Base-by-base conservation (phyloP, 2,329 filamentous ascomycete species). In the Byssochlamys sp. region DNA sequence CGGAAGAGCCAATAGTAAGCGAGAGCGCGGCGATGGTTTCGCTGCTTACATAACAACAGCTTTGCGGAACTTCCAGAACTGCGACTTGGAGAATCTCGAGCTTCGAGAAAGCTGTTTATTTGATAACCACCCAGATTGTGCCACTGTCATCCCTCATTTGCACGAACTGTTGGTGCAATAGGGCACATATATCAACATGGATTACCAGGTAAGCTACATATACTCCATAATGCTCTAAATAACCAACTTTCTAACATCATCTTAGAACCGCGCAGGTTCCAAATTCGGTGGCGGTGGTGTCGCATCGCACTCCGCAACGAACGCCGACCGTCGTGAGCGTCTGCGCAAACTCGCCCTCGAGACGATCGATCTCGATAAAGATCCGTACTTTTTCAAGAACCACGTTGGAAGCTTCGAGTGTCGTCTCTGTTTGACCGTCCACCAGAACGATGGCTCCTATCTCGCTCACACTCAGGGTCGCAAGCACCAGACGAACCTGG, bases 371-470 rank as follows among this genome's bases (percentile, higher is more conserved):
- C 89, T 97, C 62, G 94, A 97, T 78, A 97, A 96, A 78, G 94
- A 99, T 78, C 94, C 94, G 0, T 99, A 97, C 83, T 96, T 97
- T 81, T 99, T 99, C 86, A 95, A 95, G 75, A 99, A 99, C 80
- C 92, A 99, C 76, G 90, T 97, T 67, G 94, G 94, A 70, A 94
- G 88, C 69, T 99, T 96, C 76, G 94, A 99, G 76, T 99, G 94
- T 75, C 89, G 94, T 29, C 87, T 99, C 48, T 99, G 94, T 71
- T 80, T 99, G 27, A 99, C 94, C 0, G 92, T 97, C 3, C 94
- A 99, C 81, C 94, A 99, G 71, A 99, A 99, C 74, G 94, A 99
- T 78, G 94, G 94, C 62, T 96, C 91, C 53, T 99, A 99, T 76
- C 90, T 99, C 64, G 94, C 94, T 1, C 94, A 99, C 77, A 99